Evolutionary conservation across 2,329 filamentous ascomycete genomes (phyloP).

Genomic region (Lecanicillium sp.): DNA sequence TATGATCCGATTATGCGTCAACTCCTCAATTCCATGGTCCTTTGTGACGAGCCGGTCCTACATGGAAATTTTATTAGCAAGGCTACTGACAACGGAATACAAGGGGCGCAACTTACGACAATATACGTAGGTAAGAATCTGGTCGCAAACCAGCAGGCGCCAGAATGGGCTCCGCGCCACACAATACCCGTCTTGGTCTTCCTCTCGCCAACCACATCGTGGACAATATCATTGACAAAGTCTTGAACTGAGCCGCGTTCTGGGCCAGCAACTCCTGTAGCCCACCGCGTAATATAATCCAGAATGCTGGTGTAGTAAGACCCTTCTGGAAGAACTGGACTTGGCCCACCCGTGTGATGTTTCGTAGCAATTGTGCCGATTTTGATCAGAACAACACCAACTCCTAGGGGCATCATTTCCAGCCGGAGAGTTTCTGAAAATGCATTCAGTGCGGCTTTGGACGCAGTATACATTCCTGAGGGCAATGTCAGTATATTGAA

Average conservation of each 20-base stretch:
- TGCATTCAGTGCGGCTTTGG: slow-evolving; percentile 6
- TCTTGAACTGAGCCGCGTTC: slow-evolving; percentile 4
- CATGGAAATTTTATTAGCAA: too few species aligned
- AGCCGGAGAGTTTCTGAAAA: slow-evolving; percentile 7
- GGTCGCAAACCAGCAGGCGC: slow-evolving; percentile 1
- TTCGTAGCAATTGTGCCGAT: slow-evolving; percentile 4
- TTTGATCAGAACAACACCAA: slow-evolving; percentile 6
- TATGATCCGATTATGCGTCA: too few species aligned
- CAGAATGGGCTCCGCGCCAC: slow-evolving; percentile 3
- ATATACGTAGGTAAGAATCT: slow-evolving; percentile 2
- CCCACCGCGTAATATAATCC: slow-evolving; percentile 3
- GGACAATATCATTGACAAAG: slow-evolving; percentile 4
- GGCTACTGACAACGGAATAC: too few species aligned
- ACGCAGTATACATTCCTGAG: slow-evolving; percentile 4
- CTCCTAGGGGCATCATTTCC: slow-evolving; percentile 8
- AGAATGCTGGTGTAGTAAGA: slow-evolving; percentile 2
- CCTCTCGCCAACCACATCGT: slow-evolving; percentile 1
- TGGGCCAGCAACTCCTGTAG: slow-evolving; percentile 1
- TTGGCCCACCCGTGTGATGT: slow-evolving; percentile 2
- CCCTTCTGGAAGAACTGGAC: neutral
- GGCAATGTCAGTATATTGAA: neutral
- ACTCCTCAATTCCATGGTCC: too few species aligned
- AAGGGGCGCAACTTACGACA: neutral
- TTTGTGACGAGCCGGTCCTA: too few species aligned
- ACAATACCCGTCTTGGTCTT: slow-evolving; percentile 2